Evolutionary conservation across 352 stramenopile species (phyloP).

Genomic region (Phytophthora sojae): DNA sequence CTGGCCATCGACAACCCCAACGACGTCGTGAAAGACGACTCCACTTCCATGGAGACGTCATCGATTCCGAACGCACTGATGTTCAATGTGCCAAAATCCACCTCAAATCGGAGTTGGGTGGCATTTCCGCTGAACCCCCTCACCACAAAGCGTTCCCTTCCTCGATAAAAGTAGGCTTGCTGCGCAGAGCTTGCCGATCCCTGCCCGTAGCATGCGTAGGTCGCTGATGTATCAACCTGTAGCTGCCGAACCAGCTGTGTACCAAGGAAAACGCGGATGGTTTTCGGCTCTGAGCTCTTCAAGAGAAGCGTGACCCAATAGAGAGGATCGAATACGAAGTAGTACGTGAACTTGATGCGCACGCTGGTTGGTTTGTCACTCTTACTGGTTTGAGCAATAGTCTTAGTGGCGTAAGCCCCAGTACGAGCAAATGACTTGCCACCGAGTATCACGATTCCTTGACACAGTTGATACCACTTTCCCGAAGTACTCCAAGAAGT

Average conservation of each 20-base stretch:
- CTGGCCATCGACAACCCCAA: constrained; percentile 54
- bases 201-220: constrained; percentile 52
- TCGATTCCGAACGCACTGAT: constrained; percentile 66
- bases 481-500: constrained; percentile 50
- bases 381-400: constrained; percentile 35
- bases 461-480: constrained; percentile 62
- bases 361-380: constrained; percentile 47
- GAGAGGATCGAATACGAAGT: constrained; percentile 62
- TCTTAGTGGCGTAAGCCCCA: constrained; percentile 56
- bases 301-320: constrained; percentile 37
- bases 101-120: constrained; percentile 49
- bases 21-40: constrained; percentile 59
- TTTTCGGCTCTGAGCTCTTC: constrained; percentile 45
- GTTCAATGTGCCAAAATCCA: constrained; percentile 51
- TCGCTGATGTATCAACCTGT: constrained; percentile 46
- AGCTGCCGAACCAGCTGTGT: constrained; percentile 50
- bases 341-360: constrained; percentile 69
- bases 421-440: constrained; percentile 41
- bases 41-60: constrained; percentile 67
- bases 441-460: constrained; percentile 60
- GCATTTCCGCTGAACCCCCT: constrained; percentile 48
- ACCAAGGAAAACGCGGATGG: constrained; percentile 58
- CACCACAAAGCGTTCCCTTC: constrained; percentile 47
- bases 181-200: constrained; percentile 5
- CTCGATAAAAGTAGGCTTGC: constrained; percentile 48